Conservation (phyloP, 2,329 filamentous ascomycete genomes). For the Tolypocladium nubicola region DNA sequence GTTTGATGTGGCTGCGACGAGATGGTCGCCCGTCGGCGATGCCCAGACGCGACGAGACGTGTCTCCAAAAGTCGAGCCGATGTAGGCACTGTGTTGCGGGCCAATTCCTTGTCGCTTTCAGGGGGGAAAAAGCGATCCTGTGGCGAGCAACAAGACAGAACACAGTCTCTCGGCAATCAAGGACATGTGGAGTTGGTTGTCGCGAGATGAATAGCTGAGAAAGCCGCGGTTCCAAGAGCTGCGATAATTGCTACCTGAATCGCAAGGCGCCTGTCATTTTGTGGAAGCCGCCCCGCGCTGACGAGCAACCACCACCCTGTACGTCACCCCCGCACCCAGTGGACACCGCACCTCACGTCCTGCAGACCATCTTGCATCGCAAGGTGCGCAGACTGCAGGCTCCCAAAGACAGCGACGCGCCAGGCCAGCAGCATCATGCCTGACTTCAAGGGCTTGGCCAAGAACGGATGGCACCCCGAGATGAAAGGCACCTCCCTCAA, state of each 20-base stretch:
- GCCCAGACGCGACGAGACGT: slow-evolving; percentile 10
- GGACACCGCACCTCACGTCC: neutral
- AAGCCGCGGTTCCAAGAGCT: neutral
- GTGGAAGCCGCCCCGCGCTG: neutral
- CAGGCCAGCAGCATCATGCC: slow-evolving; percentile 22
- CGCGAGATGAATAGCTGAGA: neutral
- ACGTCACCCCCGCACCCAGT: neutral
- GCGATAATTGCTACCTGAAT: neutral
- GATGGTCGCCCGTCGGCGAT: neutral
- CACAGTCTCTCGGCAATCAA: neutral
- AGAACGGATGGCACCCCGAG: slow-evolving; percentile 43
- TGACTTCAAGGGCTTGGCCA: slow-evolving; percentile 35
- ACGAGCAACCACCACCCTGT: neutral
- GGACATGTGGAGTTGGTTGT: too few relatives aligned
- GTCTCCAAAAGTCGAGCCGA: neutral
- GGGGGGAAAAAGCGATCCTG: neutral
- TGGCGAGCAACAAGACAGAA: neutral
- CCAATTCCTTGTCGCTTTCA: neutral
- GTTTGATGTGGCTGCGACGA: neutral
- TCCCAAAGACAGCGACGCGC: neutral
- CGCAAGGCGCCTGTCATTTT: neutral
- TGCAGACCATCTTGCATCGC: neutral
- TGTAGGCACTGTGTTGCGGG: neutral
- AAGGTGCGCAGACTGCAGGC: neutral
- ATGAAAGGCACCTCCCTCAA: slow-evolving; percentile 26